Percentiles rank a stretch among this genome's conserved stretches.
phyloP scores from a whole-genome alignment of 805 yeast genomes.

The Sugiyamaella mastotermitis region DNA sequence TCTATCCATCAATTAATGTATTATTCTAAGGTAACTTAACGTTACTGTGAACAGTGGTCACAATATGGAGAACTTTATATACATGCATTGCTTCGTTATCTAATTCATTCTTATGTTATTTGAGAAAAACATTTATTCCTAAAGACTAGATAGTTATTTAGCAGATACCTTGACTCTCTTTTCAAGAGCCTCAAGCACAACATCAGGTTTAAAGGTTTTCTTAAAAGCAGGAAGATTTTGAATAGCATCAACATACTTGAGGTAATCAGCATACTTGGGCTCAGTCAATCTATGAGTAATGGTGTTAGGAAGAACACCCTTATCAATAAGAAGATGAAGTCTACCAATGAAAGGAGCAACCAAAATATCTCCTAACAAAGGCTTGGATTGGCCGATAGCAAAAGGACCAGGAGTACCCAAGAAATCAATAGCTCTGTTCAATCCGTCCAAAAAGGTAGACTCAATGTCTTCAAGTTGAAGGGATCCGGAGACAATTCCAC shows the following conservation, averaged over 20 bases:
- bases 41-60: too few relatives aligned
- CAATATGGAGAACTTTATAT: too few relatives aligned
- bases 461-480: slow-evolving; percentile 4
- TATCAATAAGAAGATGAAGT: slow-evolving; percentile 11
- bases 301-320: slow-evolving; percentile 9
- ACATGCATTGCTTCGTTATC: too few relatives aligned
- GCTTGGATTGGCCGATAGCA: slow-evolving; percentile 14
- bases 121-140: too few relatives aligned
- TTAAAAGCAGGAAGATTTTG: slow-evolving; percentile 19
- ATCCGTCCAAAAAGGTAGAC: slow-evolving; percentile 12
- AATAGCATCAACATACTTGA: slow-evolving; percentile 17
- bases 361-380: slow-evolving; percentile 21
- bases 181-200: neutral
- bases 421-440: slow-evolving; percentile 18
- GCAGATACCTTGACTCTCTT: too few relatives aligned
- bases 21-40: too few relatives aligned
- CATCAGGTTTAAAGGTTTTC: slow-evolving; percentile 16
- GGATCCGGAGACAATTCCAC: too few relatives aligned
- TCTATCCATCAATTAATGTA: too few relatives aligned
- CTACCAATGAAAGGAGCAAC: slow-evolving; percentile 22
- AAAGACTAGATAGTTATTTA: too few relatives aligned
- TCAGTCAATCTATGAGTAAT: slow-evolving; percentile 10
- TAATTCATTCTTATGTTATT: too few relatives aligned
- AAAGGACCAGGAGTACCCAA: slow-evolving; percentile 15
- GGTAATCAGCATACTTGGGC: slow-evolving; percentile 18